phyloP scores from a whole-genome alignment of 176 grass and related monocot species.

The Eleusine indica region DNA sequence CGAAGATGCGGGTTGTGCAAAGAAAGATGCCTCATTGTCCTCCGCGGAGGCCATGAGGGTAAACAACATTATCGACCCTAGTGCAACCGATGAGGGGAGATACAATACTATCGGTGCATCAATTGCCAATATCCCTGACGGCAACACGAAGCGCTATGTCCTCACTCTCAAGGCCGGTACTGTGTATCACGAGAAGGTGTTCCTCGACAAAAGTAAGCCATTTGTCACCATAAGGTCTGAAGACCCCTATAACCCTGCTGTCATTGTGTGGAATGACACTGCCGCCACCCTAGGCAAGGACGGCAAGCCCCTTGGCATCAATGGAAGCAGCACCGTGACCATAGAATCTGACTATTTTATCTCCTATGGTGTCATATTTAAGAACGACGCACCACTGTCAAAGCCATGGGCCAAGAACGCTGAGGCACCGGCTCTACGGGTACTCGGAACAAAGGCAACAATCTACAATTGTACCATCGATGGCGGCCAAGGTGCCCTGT shows the following conservation, averaged over 20 bases:
- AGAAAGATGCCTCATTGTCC: no score
- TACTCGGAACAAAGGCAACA: slow-evolving; percentile 52
- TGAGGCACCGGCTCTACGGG: slow-evolving; percentile 56
- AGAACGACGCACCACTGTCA: slow-evolving; percentile 54
- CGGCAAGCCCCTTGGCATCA: slow-evolving; percentile 44
- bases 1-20: no score
- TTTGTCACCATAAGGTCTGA: slow-evolving; percentile 34
- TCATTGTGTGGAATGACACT: slow-evolving; percentile 43
- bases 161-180: slow-evolving; percentile 42
- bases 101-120: no score
- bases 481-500: slow-evolving; percentile 55
- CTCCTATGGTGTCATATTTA: slow-evolving; percentile 36
- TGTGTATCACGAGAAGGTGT: slow-evolving; percentile 55
- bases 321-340: slow-evolving; percentile 40
- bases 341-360: slow-evolving; percentile 52
- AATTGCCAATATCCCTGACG: slow-evolving; percentile 14
- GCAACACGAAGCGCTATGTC: slow-evolving; percentile 38
- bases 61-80: no score
- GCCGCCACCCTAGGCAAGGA: slow-evolving; percentile 37
- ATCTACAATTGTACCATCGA: slow-evolving; percentile 58
- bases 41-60: no score
- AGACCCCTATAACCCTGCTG: slow-evolving; percentile 2
- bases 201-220: slow-evolving; percentile 37
- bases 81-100: no score
- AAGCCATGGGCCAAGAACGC: slow-evolving; percentile 31